Base-by-base conservation (phyloP, 768 basidiomycete species). In the Basidioascus undulatus region DNA sequence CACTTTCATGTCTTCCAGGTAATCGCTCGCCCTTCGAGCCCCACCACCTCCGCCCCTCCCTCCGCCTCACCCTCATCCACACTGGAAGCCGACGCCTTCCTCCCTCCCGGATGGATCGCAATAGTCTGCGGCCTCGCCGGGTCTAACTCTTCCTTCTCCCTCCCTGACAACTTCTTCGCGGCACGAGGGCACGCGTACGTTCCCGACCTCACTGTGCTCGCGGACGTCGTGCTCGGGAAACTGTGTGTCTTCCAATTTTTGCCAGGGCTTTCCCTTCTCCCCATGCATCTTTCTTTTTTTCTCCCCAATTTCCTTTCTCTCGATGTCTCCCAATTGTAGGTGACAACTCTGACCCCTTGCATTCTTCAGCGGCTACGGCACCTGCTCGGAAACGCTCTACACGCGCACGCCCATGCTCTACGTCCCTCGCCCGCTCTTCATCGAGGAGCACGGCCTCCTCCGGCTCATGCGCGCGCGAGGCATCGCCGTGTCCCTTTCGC, bases 121-220 rank as follows among this genome's bases (percentile, higher is more conserved):
- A 62, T 80, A 37, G 72, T 82, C 6, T 81, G 78, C 49, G 77
- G 78, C 4, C 69, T 75, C 25, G 65, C 73, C 18, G 71, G 71
- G 44, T 50, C 50, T 15, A 67, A 65, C 42, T 65, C 65, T 49
- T 66, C 67, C 62, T 60, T 58, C 57, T 59, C 39, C 30, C 54
- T 80, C 12, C 78, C 78, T 0, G 68, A 72, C 10, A 64, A 65
- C 15, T 79, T 82, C 57, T 82, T 67, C 49, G 69, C 79, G 31
- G 77, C 76, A 3, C 77, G 76, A 26, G 65, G 62, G 54, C 70
- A 77, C 49, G 70, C 80, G 28, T 79, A 80, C 55, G 79, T 82
- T 72, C 79, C 79, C 15, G 76, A 82, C 55, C 54, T 82, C 46
- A 77, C 70, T 21, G 75, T 74, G 2, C 64, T 70, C 7, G 71